These are phyloP conservation scores for Trichophyton simii DNA, from an alignment of 2,329 filamentous ascomycete species.

Conservation along the genomic window DNA sequence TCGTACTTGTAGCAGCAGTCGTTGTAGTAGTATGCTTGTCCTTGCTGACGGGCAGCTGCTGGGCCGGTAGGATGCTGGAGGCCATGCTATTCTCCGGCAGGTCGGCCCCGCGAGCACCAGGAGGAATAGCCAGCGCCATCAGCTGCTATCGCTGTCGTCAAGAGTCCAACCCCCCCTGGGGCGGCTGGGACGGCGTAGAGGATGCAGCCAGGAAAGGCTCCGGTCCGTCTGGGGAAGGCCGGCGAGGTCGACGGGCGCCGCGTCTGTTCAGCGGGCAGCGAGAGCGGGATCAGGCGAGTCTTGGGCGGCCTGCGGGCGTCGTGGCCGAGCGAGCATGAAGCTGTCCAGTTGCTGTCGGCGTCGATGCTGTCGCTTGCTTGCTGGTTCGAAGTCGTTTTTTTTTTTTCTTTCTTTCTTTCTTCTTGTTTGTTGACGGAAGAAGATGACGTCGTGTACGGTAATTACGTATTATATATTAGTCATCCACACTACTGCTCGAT, in stretches of 20 bases:
- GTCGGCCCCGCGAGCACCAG: neutral
- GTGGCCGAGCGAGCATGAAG: neutral
- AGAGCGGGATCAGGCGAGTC: neutral
- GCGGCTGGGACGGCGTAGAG: neutral
- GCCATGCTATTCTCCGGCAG: neutral
- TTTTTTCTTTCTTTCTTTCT: neutral
- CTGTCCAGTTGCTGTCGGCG: neutral
- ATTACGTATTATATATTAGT: neutral
- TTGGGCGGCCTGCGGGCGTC: neutral
- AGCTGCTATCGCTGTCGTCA: neutral
- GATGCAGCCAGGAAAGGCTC: neutral
- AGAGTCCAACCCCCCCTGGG: neutral
- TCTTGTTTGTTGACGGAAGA: neutral
- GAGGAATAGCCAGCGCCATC: neutral
- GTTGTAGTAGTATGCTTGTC: neutral
- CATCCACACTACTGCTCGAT: neutral
- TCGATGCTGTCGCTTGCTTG: neutral
- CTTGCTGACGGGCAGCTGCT: neutral
- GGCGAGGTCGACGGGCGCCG: neutral
- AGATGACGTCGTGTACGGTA: neutral
- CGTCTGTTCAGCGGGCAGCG: neutral
- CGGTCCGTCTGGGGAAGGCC: neutral
- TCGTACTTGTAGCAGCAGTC: neutral
- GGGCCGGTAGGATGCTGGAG: neutral
- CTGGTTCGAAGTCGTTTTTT: neutral